Percentiles rank a stretch among this genome's conserved stretches.
phyloP scores from a whole-genome alignment of 73 alveolate genomes.

The Paramecium biaurelia region DNA sequence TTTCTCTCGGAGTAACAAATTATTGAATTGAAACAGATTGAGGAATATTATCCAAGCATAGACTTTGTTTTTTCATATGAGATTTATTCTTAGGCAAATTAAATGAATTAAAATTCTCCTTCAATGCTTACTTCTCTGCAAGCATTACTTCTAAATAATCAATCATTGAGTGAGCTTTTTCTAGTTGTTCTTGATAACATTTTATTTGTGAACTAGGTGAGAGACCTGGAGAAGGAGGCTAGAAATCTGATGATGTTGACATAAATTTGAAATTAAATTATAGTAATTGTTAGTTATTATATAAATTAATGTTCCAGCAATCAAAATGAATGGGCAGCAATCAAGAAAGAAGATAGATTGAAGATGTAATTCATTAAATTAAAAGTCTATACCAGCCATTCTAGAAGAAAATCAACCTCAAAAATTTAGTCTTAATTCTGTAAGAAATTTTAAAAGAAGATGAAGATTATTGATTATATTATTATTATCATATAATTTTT shows the following conservation, averaged over 20 bases:
- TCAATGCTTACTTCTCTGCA: neutral
- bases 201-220: constrained; percentile 29
- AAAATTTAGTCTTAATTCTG: neutral
- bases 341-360: neutral
- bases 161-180: constrained; percentile 23
- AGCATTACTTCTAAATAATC: neutral
- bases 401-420: neutral
- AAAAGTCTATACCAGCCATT: constrained; percentile 20
- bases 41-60: neutral
- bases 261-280: constrained; percentile 18
- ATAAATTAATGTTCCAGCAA: neutral
- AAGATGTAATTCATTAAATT: neutral
- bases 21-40: neutral
- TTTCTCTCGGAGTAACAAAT: constrained; percentile 18
- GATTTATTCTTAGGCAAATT: neutral
- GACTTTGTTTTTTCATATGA: neutral
- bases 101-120: neutral
- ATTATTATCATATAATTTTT: neutral
- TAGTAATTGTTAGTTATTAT: neutral
- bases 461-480: neutral
- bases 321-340: neutral
- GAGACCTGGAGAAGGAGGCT: constrained; percentile 32
- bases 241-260: constrained; percentile 25
- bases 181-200: constrained; percentile 21
- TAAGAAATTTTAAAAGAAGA: constrained; percentile 26